Base-by-base conservation (phyloP, 1,284 basidiomycete species). In the Polyporus tsugae region DNA sequence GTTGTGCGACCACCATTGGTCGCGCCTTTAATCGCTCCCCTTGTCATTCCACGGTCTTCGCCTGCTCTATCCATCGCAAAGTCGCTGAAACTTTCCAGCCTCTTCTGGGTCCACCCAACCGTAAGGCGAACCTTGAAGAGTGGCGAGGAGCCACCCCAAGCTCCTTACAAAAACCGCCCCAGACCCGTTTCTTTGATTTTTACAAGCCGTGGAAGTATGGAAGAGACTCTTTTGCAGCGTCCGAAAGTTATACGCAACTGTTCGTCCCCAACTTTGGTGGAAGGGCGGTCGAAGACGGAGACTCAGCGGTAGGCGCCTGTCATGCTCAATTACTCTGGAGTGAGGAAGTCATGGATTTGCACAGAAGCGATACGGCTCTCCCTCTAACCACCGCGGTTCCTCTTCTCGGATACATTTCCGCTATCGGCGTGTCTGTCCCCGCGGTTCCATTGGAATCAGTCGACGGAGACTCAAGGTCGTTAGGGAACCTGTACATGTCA, bases 401-500 rank as follows among this genome's bases (percentile, higher is more conserved):
- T 29, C 15, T 33, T 33, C 22, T 35, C 15, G 29, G 33, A 10
- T 22, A 49, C 22, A 49, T 49, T 13, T 49, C 46, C 46, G 46
- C 22, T 49, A 49, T 49, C 10, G 22, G 46, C 22, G 22, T 49
- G 22, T 49, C 22, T 22, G 46, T 49, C 11, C 46, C 52, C 39
- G 38, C 15, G 13, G 60, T 38, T 17, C 61, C 9, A 33, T 25
- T 3, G 25, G 41, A 22, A 46, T 55, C 53, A 1, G 35, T 66
- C 4, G 15, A 60, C n/a, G 60, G 60, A 64, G 62, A 71, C 69
- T 25, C 75, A 71, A 36, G 78, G 82, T 33, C 74, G 44, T 79
- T 98, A 1, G 97, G 97, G n/a, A 99, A 99, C 79, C 79, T 99
- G 42, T 86, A 94, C 59, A 81, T 99, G 38, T 96, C 94, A 2